These are phyloP conservation scores for Diplocarpon rosae DNA, from an alignment of 2,329 filamentous ascomycete genomes.

Conservation along the genomic window DNA sequence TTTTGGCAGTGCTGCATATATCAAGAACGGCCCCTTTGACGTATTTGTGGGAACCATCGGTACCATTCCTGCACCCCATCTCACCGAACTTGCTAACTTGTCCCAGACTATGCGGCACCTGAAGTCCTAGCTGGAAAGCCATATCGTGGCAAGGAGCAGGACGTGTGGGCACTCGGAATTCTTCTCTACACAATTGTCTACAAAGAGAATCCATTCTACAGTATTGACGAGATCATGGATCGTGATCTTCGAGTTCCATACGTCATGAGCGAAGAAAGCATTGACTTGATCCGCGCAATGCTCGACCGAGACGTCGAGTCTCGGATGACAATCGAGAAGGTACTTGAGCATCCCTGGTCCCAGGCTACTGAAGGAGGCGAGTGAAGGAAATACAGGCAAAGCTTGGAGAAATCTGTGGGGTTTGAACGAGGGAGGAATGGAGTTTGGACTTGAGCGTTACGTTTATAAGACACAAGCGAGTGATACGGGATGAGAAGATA, in stretches of 20 bases:
- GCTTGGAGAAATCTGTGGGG: slow-evolving; percentile 4
- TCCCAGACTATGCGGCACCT: slow-evolving; percentile 88
- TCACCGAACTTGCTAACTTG: slow-evolving; percentile 7
- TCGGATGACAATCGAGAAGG: slow-evolving; percentile 76
- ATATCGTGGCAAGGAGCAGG: slow-evolving; percentile 92
- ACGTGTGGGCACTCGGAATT: slow-evolving; percentile 96
- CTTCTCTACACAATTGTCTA: slow-evolving; percentile 97
- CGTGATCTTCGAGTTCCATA: slow-evolving; percentile 87
- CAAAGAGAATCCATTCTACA: slow-evolving; percentile 99
- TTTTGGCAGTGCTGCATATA: slow-evolving; percentile 95
- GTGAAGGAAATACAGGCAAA: slow-evolving; percentile 15
- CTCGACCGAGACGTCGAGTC: slow-evolving; percentile 78
- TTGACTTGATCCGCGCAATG: slow-evolving; percentile 86
- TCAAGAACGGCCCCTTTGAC: slow-evolving; percentile 96
- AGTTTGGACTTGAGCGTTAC: slow-evolving; percentile 1
- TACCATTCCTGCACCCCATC: slow-evolving; percentile 34
- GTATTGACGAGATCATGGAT: slow-evolving; percentile 98
- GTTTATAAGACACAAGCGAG: not conserved
- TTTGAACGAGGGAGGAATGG: slow-evolving; percentile 1
- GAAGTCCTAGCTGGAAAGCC: slow-evolving; percentile 88
- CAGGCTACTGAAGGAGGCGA: slow-evolving; percentile 15
- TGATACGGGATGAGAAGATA: not conserved
- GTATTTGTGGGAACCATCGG: slow-evolving; percentile 98
- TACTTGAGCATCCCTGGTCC: slow-evolving; percentile 78
- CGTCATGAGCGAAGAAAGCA: slow-evolving; percentile 79